A percentile compares a stretch with the other conserved stretches of the same genome.
Evolutionary conservation across 108 stramenopile genomes (phyloP).

Genomic region (Aureococcus anophagefferens): DNA sequence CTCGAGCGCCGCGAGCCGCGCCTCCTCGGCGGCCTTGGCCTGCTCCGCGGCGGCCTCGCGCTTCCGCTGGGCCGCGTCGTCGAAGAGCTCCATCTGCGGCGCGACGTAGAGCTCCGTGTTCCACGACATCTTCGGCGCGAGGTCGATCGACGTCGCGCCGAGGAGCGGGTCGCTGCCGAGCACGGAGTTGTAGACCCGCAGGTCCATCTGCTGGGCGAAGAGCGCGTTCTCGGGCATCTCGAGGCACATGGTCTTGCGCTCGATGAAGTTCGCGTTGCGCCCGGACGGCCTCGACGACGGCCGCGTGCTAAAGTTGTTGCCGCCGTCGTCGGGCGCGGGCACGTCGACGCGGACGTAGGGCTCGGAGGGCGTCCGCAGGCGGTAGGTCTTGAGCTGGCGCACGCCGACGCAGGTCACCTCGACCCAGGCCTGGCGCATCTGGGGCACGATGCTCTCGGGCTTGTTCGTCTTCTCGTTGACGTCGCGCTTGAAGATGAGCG

Average conservation of each 20-base stretch:
- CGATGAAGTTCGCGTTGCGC: conserved; percentile 42
- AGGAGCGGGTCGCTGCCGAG: conserved; percentile 28
- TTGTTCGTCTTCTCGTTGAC: not conserved
- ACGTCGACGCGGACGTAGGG: conserved; percentile 36
- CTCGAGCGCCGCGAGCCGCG: not conserved
- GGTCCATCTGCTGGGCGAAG: conserved; percentile 33
- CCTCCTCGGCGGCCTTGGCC: not conserved
- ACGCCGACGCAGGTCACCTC: conserved; percentile 37
- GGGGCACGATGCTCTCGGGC: conserved; percentile 19
- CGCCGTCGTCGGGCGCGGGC: conserved; percentile 6
- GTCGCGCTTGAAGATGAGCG: conserved; percentile 24
- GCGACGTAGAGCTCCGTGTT: not conserved
- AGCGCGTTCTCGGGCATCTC: conserved; percentile 31
- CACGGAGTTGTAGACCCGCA: conserved; percentile 28
- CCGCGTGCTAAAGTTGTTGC: conserved; percentile 10
- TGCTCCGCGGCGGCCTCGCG: not conserved
- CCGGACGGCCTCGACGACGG: conserved; percentile 29
- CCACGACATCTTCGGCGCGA: conserved; percentile 12
- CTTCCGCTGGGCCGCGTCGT: not conserved
- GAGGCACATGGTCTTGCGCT: conserved; percentile 24
- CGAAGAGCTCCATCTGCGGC: not conserved
- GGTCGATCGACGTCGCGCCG: conserved; percentile 31
- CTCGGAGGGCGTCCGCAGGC: conserved; percentile 19
- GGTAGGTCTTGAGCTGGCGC: conserved; percentile 31
- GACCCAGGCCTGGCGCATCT: conserved; percentile 18